Evolutionary conservation across 352 stramenopile species (phyloP), one percentile per base, ranked within the genome.

Genomic region (Phytophthora boehmeriae): DNA sequence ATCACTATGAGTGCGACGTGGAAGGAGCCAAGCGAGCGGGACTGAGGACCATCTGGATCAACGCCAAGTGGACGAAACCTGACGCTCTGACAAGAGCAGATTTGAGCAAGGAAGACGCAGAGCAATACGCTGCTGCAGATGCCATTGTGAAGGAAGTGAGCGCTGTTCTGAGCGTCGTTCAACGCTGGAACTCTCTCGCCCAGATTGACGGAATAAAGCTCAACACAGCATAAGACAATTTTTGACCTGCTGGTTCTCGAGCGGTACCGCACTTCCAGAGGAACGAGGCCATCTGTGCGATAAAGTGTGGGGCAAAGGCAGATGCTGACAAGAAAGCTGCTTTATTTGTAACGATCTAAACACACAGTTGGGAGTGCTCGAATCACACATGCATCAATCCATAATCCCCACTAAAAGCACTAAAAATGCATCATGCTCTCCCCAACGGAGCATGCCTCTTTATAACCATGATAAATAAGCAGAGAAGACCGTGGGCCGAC

Each of bases 1-100:
- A 92, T 61, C 76, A 92, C 71, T 92, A 92, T 67, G 58, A 76
- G 25, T 89, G 69, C 67, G 83, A 92, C 48, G 71, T 92, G 23
- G 68, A 77, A 46, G 83, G 83, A 39, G 83, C 83, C 19, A 92
- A 90, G 69, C 54, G 61, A 2, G 80, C 75, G 3, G 83, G 83
- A 20, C 36, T 90, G 56, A 72, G 76, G 34, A 86, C 83, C 8
- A 80, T 92, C 54, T 92, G 83, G 83, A 70, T 92, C 23, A 78
- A 88, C 39, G 67, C 74, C 0, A 57, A 59, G 17, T 82, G 80
- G 69, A 13, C 46, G 17, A 82, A 80, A 36, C 64, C 62, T 2
- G 70, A 82, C 50, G 78, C 63, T 30, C 50, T 87, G 19, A 75
- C 59, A 28, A 63, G 66, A 35, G 30, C 36, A 2, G 67, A 78